Base-by-base conservation (phyloP, 495 filamentous ascomycete species). In the Xylaria grammica region DNA sequence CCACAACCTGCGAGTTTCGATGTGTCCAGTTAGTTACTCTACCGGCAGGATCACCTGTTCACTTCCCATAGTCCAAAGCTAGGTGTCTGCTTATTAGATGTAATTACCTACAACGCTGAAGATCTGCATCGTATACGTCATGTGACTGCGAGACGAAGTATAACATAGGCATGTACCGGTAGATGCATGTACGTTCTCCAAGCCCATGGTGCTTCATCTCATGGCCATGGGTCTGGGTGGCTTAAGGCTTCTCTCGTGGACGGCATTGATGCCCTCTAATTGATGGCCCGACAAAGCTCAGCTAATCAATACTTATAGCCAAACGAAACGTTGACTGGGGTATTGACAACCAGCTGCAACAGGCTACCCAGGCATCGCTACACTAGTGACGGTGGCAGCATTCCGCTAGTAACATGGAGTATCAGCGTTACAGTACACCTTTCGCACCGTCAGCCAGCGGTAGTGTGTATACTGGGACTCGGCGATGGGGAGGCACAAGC, bases 151-250 rank as follows among this genome's bases (percentile, higher is more conserved):
- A 7, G 13, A 6, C 9, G 19, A 30, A 40, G 52, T 40, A 42
- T 42, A 36, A 15, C 22, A 38, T 4, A 55, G 15, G 49, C 49
- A 51, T 27, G 11, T 19, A 30, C 27, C 9, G 26, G 26, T 30
- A 30, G 6, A 51, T 51, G 49, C 27, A 51, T n/a, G 49, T 51
- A n/a, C n/a, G 27, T 10, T 51, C 30, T 19, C 49, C 49, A 51
- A 51, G 27, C 49, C 49, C 26, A 30, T 5, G 49, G 49, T 19
- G 27, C 32, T 40, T 55, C n/a, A n/a, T n/a, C n/a, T n/a, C n/a
- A n/a, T n/a, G n/a, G n/a, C n/a, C n/a, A n/a, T n/a, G n/a, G n/a
- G n/a, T n/a, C n/a, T n/a, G n/a, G n/a, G n/a, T n/a, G n/a, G n/a
- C n/a, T n/a, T n/a, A n/a, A n/a, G n/a, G n/a, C 49, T 15, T 51